A percentile compares a stretch with the other conserved stretches of the same genome.
phyloP scores from a whole-genome alignment of 495 filamentous ascomycete species.

The Neurospora sp. region DNA sequence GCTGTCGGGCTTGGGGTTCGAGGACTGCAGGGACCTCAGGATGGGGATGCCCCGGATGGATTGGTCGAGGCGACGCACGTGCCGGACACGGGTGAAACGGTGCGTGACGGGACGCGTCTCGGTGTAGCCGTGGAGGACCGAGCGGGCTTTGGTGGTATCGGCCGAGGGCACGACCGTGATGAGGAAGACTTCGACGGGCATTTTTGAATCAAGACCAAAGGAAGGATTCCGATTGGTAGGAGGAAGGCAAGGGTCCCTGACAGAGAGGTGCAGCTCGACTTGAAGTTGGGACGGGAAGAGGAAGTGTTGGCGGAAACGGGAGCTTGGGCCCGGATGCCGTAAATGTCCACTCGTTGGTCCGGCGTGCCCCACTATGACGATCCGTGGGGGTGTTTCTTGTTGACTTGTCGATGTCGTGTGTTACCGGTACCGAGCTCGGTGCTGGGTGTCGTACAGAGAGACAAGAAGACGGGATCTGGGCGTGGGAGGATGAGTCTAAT shows the following conservation, averaged over 20 bases:
- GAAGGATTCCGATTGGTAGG: background rate
- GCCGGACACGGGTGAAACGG: slow-evolving; percentile 23
- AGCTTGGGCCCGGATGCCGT: background rate
- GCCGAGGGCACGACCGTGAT: slow-evolving; percentile 24
- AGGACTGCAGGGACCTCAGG: slow-evolving; percentile 25
- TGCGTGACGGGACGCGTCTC: slow-evolving; percentile 28
- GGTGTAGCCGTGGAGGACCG: slow-evolving; percentile 30
- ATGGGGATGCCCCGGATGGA: slow-evolving; percentile 9
- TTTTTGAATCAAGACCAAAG: background rate
- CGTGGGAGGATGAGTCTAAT: background rate
- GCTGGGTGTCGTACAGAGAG: background rate
- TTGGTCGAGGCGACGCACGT: slow-evolving; percentile 21
- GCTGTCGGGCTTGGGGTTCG: slow-evolving; percentile 8
- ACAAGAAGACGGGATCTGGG: background rate
- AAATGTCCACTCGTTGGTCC: background rate
- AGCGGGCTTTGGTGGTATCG: slow-evolving; percentile 25
- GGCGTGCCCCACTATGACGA: background rate
- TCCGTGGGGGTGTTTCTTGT: background rate
- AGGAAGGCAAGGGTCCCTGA: background rate
- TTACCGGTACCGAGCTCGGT: background rate
- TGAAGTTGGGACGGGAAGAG: background rate
- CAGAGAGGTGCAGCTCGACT: background rate
- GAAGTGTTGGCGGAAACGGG: background rate
- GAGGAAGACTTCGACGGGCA: slow-evolving; percentile 36
- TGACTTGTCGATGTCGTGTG: background rate